Percentiles rank a stretch among this genome's conserved stretches.
Evolutionary conservation across 1,139 yeast genomes (phyloP).

Genomic region (Geotrichum reessii): DNA sequence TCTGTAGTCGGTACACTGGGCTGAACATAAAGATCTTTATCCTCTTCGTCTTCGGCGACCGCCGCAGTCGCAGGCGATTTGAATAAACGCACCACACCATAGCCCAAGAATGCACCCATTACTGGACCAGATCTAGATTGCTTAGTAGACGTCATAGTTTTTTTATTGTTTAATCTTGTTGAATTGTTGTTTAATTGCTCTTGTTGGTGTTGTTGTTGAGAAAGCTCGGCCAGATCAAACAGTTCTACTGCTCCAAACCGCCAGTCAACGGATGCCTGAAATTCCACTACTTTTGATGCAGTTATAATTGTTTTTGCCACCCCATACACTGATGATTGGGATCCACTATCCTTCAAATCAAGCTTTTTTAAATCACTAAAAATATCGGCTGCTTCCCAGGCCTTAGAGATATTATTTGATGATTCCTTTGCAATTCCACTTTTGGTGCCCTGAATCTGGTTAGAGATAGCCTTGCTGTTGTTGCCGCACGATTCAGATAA

Average conservation of each 20-base stretch:
- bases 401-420: too few relatives aligned
- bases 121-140: conserved; percentile 34
- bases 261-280: conserved; percentile 24
- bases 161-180: background rate
- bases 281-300: background rate
- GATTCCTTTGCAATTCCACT: background rate
- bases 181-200: conserved; percentile 31
- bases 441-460: background rate
- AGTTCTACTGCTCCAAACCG: conserved; percentile 31
- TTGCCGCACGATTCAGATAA: background rate
- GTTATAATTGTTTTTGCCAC: background rate
- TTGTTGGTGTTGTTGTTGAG: conserved; percentile 30
- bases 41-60: conserved; percentile 18
- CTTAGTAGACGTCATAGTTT: background rate
- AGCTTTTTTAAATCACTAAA: background rate
- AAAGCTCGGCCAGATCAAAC: conserved; percentile 14
- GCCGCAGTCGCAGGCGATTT: conserved; percentile 42
- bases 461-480: background rate
- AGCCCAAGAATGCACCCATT: conserved; percentile 57
- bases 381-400: background rate
- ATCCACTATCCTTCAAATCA: background rate
- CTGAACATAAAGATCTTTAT: conserved; percentile 16
- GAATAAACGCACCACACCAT: conserved; percentile 67
- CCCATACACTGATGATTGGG: background rate
- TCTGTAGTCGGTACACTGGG: background rate